A percentile compares a stretch with the other conserved stretches of the same genome.
phyloP scores from a whole-genome alignment of 805 yeast species.

The Saturnispora saitoi region DNA sequence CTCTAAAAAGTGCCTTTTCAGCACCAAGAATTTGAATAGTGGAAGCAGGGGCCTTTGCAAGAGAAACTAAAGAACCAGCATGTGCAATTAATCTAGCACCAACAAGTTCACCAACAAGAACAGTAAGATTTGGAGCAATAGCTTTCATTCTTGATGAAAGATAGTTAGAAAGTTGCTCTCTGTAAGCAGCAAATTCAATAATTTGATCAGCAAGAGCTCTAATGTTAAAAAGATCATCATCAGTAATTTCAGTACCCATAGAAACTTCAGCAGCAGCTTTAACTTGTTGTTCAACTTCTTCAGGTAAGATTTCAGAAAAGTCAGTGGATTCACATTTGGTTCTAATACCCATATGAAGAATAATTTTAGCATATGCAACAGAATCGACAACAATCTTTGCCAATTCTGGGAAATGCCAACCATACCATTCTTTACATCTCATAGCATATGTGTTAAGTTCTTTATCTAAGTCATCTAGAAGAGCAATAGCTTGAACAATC shows the following conservation, averaged over 20 bases:
- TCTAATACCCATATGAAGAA: constrained; percentile 89
- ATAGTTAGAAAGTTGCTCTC: constrained; percentile 92
- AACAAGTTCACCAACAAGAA: constrained; percentile 93
- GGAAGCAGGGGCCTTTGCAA: constrained; percentile 98
- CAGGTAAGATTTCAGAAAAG: constrained; percentile 84
- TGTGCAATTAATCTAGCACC: constrained; percentile 98
- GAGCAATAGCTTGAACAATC: constrained; percentile 98
- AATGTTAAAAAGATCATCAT: constrained; percentile 79
- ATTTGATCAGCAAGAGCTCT: constrained; percentile 90
- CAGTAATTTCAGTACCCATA: constrained; percentile 99
- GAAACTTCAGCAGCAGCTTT: constrained; percentile 97
- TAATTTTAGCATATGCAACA: constrained; percentile 91
- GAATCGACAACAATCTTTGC: constrained; percentile 95
- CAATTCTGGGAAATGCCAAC: constrained; percentile 99
- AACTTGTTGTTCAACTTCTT: constrained; percentile 84
- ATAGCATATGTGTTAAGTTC: constrained; percentile 97
- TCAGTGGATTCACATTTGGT: constrained; percentile 86
- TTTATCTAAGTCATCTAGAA: constrained; percentile 93
- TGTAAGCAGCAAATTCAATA: constrained; percentile 90
- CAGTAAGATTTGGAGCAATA: constrained; percentile 94
- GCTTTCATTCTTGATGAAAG: constrained; percentile 95
- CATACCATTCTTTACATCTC: constrained; percentile 99
- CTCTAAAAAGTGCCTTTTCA: constrained; percentile 97
- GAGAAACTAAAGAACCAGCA: constrained; percentile 86
- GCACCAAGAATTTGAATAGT: constrained; percentile 98